Base-by-base conservation (phyloP, 768 basidiomycete genomes). In the Termitomyces sp. region DNA sequence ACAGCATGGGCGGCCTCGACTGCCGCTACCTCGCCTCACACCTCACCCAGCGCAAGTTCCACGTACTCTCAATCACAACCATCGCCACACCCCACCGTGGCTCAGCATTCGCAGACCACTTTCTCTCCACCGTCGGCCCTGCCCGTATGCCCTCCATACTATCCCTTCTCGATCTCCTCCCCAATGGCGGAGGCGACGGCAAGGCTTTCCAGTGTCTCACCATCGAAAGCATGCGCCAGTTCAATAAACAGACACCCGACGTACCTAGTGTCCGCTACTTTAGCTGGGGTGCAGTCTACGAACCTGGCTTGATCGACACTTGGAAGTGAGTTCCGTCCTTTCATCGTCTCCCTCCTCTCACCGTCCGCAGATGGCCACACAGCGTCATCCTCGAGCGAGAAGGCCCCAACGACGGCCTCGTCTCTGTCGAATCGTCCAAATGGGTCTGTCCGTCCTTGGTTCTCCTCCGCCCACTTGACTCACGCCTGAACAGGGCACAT, bases 11-110 rank as follows among this genome's bases (percentile, higher is more conserved):
- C 25, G 97, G 97, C 9, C 79, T 98, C 21, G 97, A 98, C 69
- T 95, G 91, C 63, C 83, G 97, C 45, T 86, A 98, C 63, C 86
- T 94, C 23, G 90, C 94, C 1, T 85, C 93, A 43, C 79, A 79
- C 51, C 80, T 98, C 50, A 84, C 83, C 37, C 70, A 85, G 25
- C 85, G 86, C 46, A 84, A 81, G 28, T 98, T 97, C 73, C 76
- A 75, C 30, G 88, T 97, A 30, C 79, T 90, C 48, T 93, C 88
- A 23, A 79, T 98, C 55, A 98, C 96, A 2, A 98, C 95, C 10
- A 92, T 99, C 67, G 89, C 94, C 25, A 91, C 94, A 0, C 97
- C 97, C 1, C 97, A 99, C 63, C 85, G 90, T 40, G 97, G 97
- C 7, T 95, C 94, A 23, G 77, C 88, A 1, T 98, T 98, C 62